Percentiles rank a stretch among this genome's conserved stretches.
These are phyloP conservation scores for Teratosphaeria epicoccoides DNA, from an alignment of 2,329 filamentous ascomycete genomes.

Conservation along the genomic window DNA sequence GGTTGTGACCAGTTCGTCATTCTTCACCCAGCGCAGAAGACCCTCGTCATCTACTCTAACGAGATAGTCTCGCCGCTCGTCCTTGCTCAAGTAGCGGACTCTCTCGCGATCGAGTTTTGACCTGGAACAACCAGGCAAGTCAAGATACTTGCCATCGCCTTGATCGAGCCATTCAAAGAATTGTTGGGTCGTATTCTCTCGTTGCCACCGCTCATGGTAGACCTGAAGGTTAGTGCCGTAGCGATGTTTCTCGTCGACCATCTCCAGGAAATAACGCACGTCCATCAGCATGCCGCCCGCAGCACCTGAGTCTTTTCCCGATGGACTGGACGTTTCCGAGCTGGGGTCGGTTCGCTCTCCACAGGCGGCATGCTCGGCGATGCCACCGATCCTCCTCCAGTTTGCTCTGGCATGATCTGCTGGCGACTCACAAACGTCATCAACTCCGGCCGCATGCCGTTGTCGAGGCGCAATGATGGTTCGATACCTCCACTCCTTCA, in stretches of 20 bases:
- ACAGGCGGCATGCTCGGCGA: conserved; percentile 60
- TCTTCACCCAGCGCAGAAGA: conserved; percentile 74
- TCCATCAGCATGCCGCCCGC: conserved; percentile 61
- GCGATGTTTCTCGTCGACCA: conserved; percentile 62
- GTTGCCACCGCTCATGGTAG: conserved; percentile 78
- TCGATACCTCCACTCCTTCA: conserved; percentile 19
- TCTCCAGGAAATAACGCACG: conserved; percentile 71
- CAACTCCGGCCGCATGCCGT: background rate
- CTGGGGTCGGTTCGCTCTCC: conserved; percentile 40
- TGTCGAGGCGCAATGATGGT: conserved; percentile 15
- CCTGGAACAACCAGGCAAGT: conserved; percentile 60
- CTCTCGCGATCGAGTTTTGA: conserved; percentile 65
- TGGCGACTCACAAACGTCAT: conserved; percentile 11
- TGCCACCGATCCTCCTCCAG: conserved; percentile 63
- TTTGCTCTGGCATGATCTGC: conserved; percentile 43
- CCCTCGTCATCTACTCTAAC: conserved; percentile 65
- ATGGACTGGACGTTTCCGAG: background rate
- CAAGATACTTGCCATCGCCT: conserved; percentile 59
- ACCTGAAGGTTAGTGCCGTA: conserved; percentile 71
- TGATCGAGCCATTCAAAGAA: conserved; percentile 90
- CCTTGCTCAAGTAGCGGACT: conserved; percentile 72
- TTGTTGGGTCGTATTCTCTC: conserved; percentile 62
- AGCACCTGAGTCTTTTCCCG: background rate
- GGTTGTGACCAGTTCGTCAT: conserved; percentile 65
- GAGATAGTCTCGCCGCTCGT: conserved; percentile 71